Evolutionary conservation across 306 rosid genomes (phyloP), one percentile per base, ranked within the genome.

Genomic region (Fagus sylvatica): DNA sequence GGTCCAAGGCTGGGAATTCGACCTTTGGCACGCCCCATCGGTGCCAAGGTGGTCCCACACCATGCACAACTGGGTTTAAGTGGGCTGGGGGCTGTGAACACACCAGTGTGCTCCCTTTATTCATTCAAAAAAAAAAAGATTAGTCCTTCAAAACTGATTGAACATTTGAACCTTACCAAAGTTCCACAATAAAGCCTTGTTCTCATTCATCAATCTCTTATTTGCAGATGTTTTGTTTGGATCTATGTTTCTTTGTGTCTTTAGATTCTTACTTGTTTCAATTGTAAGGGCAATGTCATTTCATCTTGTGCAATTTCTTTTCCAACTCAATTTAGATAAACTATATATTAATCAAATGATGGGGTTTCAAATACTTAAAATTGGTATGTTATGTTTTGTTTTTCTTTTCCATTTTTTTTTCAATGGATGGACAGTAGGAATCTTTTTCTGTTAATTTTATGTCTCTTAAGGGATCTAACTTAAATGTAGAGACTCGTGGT

Each of bases 401-500:
- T 75, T 66, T 65, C n/a, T 17, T 46, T n/a, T n/a, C n/a, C n/a
- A n/a, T n/a, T n/a, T n/a, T n/a, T n/a, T n/a, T n/a, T n/a, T n/a
- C n/a, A n/a, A n/a, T 65, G 6, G 6, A 37, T 2, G 3, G 48
- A 65, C 33, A 16, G 49, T 28, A 28, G 37, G 17, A 41, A 36
- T 33, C 51, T 46, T 67, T 85, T 46, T 51, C n/a, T 8, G 17
- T 0, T 70, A 36, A 34, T 78, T 79, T 46, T n/a, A n/a, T n/a
- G n/a, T n/a, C 28, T 33, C 76, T 36, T 54, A 60, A 65, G 32
- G 32, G 74, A 48, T 72, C 11, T 61, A 65, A 72, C 54, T 79
- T 65, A 73, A 39, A 62, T 82, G 89, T 76, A 93, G 98, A 84
- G 84, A 73, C 22, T 93, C 78, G 98, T 89, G 82, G 48, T 82